Percentiles rank a stretch among this genome's conserved stretches.
Conservation (phyloP, 2,329 filamentous ascomycete genomes). For the Fonsecaea multimorphosa region DNA sequence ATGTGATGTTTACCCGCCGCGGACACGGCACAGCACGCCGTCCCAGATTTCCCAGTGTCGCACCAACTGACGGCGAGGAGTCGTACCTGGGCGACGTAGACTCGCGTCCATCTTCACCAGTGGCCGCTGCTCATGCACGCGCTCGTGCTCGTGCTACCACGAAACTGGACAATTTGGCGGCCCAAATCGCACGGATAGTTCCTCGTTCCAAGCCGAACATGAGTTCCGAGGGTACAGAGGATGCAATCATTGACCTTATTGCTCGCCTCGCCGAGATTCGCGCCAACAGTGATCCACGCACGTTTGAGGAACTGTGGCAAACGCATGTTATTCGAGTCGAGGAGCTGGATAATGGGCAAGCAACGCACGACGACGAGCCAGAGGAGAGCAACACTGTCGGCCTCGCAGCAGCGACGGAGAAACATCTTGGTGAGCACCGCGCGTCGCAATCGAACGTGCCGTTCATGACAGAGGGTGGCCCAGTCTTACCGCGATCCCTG, state of each 20-base stretch:
- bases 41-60: not conserved
- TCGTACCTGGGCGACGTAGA: conserved; percentile 11
- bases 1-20: conserved; percentile 27
- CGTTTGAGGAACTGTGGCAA: conserved; percentile 28
- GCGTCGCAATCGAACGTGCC: conserved; percentile 21
- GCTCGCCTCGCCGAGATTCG: conserved; percentile 22
- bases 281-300: conserved; percentile 19
- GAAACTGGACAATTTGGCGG: conserved; percentile 9
- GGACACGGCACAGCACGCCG: not conserved
- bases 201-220: conserved; percentile 5
- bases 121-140: not conserved
- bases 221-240: conserved; percentile 23
- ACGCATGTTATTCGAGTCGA: conserved; percentile 28
- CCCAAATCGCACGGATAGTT: conserved; percentile 2
- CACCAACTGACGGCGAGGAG: conserved; percentile 11
- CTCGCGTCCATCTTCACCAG: not conserved
- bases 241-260: conserved; percentile 30
- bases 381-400: not conserved
- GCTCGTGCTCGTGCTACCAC: conserved; percentile 4
- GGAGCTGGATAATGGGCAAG: conserved; percentile 23
- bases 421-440: not conserved
- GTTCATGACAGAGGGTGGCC: conserved; percentile 18
- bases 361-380: not conserved
- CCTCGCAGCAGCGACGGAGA: not conserved
- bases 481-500: not conserved